These are phyloP conservation scores for Pichia norvegensis DNA, from an alignment of 1,139 yeast species.

Conservation along the genomic window DNA sequence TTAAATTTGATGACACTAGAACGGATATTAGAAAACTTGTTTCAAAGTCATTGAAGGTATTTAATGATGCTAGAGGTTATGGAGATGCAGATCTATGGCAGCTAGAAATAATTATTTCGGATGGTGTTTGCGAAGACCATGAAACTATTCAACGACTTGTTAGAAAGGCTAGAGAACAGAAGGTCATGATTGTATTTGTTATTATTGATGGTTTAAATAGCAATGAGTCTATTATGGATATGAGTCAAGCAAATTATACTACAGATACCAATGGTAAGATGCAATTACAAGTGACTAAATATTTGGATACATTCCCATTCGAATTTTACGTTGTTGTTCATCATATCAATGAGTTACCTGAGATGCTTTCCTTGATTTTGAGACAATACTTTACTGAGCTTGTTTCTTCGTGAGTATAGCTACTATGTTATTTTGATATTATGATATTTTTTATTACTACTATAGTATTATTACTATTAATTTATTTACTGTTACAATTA, in stretches of 20 bases:
- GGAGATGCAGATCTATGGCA: constrained; percentile 76
- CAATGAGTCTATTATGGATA: constrained; percentile 82
- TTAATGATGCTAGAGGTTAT: constrained; percentile 55
- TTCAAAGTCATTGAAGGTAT: constrained; percentile 61
- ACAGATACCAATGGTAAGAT: constrained; percentile 64
- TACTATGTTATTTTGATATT: background rate
- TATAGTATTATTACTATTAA: background rate
- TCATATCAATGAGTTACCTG: constrained; percentile 83
- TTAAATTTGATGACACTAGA: constrained; percentile 80
- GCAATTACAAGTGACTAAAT: constrained; percentile 71
- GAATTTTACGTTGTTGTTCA: constrained; percentile 93
- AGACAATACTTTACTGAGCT: constrained; percentile 86
- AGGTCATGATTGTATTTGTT: constrained; percentile 92
- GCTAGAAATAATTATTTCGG: constrained; percentile 83
- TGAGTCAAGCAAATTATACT: constrained; percentile 83
- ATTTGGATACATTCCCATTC: constrained; percentile 91
- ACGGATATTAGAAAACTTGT: constrained; percentile 80
- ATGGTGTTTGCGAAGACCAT: constrained; percentile 96
- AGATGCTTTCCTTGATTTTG: constrained; percentile 78
- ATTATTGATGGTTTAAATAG: constrained; percentile 84
- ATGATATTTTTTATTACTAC: background rate
- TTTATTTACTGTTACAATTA: too few relatives aligned
- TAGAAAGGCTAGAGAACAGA: constrained; percentile 85
- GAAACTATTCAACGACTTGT: constrained; percentile 73
- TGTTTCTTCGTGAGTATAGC: constrained; percentile 30